Base-by-base conservation (phyloP, 1,139 yeast genomes). In the Candida gigantensis region DNA sequence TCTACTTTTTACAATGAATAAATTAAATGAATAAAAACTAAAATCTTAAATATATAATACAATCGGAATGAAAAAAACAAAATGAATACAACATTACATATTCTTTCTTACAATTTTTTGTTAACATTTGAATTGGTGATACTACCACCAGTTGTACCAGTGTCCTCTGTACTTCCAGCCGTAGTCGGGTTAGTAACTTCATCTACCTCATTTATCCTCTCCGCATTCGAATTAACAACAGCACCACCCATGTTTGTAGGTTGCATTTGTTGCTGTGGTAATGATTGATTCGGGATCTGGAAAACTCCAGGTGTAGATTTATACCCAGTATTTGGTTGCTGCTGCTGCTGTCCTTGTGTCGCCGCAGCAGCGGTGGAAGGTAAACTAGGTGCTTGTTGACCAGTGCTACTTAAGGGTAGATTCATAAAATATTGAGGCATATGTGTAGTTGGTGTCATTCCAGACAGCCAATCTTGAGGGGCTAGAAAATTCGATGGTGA, bases 381-480 rank as follows among this genome's bases (percentile, higher is more conserved):
- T 5, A 29, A 32, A 17, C 28, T 26, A 1, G 32, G 26, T 3
- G 39, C 35, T n/a, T 27, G 37, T 17, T 21, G 36, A 28, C 35
- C 40, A 24, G 39, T 38, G 26, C 45, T 46, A 9, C 36, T 35
- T 16, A 40, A 27, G 10, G 58, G 52, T 36, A 53, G 46, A 28
- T 50, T 53, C 47, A 52, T 46, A 28, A 59, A 61, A 33, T 59
- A 62, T 34, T 59, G 65, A 2, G 62, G 73, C 40, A 58, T 52
- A 21, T 71, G 73, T 0, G 73, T 65, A 56, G 68, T 65, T 1
- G 72, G 72, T 5, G 64, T 57, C 24, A 54, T 55, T 5, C 60
- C 49, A 11, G 53, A 50, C n/a, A 68, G 57, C 76, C 75, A 70
- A 37, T 70, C 76, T 39, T 68, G 75, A 1, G 68, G 62, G 2